A percentile compares a stretch with the other conserved stretches of the same genome.
Conservation (phyloP, 1,139 yeast genomes). For the Waltiozyma sp. region DNA sequence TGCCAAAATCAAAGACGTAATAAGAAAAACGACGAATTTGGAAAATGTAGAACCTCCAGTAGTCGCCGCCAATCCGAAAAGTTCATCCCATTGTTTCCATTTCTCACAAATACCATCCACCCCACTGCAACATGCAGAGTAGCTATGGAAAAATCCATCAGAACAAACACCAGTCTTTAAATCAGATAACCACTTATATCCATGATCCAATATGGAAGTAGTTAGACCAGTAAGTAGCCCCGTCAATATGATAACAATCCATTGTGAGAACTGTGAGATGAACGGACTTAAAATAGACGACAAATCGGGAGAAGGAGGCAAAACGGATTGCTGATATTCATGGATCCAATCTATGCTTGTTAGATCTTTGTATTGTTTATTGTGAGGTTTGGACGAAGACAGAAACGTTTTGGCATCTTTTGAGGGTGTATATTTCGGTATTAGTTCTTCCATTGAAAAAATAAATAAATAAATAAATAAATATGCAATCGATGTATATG, state of each 20-base stretch:
- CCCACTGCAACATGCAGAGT: conserved; percentile 26
- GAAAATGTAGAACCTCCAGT: conserved; percentile 20
- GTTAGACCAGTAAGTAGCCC: conserved; percentile 49
- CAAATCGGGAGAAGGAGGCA: conserved; percentile 7
- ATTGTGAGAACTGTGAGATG: conserved; percentile 24
- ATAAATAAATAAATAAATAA: no score
- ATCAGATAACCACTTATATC: conserved; percentile 54
- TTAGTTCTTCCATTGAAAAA: no score
- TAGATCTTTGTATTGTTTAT: conserved; percentile 22
- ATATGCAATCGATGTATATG: no score
- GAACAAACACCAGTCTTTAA: conserved; percentile 40
- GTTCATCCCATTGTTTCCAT: conserved; percentile 33
- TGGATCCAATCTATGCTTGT: conserved; percentile 32
- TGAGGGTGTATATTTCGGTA: no score
- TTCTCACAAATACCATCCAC: conserved; percentile 21
- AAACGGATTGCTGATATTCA: conserved; percentile 22
- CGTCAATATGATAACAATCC: conserved; percentile 48
- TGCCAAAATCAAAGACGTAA: conserved; percentile 24
- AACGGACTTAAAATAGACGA: conserved; percentile 13
- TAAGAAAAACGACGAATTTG: conserved; percentile 25
- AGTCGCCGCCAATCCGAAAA: conserved; percentile 16
- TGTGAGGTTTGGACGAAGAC: not conserved
- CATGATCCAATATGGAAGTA: conserved; percentile 49
- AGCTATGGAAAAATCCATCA: conserved; percentile 25
- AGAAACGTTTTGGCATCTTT: no score